Evolutionary conservation across 2,329 filamentous ascomycete genomes (phyloP).

Genomic region (Neurospora sp.): DNA sequence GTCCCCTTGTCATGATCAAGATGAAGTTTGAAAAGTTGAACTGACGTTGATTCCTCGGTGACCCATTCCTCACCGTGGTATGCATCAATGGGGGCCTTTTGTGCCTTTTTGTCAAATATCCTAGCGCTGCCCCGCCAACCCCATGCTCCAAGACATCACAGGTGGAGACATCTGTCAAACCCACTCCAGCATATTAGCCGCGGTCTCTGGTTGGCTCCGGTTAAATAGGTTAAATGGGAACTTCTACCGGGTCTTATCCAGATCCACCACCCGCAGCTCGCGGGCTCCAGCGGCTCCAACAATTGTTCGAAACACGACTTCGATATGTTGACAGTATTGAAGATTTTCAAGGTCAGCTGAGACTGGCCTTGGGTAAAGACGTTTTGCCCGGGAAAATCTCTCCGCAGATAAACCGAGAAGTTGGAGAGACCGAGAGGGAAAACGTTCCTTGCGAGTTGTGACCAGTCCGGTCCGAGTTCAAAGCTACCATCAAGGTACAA

Average conservation of each 20-base stretch:
- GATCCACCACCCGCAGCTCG: constrained; percentile 1
- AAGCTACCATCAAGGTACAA: neutral
- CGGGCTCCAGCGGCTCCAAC: constrained; percentile 4
- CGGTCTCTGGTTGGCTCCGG: constrained; percentile 12
- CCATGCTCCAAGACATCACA: neutral
- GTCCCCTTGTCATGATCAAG: neutral
- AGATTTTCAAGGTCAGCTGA: constrained; percentile 3
- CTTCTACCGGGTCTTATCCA: constrained; percentile 18
- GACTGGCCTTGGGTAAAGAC: constrained; percentile 1
- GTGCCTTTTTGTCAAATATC: neutral
- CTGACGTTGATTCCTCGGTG: neutral
- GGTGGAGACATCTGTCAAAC: neutral
- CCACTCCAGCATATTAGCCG: constrained; percentile 13
- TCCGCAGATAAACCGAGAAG: neutral
- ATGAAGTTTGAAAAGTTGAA: neutral
- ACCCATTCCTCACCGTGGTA: neutral
- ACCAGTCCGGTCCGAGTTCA: neutral
- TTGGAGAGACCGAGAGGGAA: neutral
- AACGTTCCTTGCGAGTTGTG: neutral
- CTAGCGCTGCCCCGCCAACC: neutral
- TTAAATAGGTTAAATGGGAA: constrained; percentile 17
- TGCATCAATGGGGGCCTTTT: neutral
- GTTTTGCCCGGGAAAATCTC: neutral
- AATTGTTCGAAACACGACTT: neutral
- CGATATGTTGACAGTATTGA: neutral